phyloP scores from a whole-genome alignment of 1,284 basidiomycete genomes.

The Leccinum subrobustum region DNA sequence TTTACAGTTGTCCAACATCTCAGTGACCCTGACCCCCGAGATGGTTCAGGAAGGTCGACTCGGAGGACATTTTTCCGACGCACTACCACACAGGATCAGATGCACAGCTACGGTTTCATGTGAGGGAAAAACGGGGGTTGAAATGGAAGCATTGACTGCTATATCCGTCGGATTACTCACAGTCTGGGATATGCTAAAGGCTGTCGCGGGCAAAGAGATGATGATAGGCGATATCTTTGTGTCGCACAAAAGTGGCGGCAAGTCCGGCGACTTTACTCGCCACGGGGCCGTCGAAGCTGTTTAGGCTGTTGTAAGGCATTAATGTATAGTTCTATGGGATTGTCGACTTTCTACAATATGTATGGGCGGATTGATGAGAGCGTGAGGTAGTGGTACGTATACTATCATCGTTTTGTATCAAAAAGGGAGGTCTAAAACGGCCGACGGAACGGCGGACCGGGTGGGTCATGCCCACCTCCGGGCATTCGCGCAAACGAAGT shows the following conservation, averaged over 20 bases:
- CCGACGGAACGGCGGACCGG: too few species aligned
- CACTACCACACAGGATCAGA: constrained; percentile 49
- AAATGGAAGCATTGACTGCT: constrained; percentile 92
- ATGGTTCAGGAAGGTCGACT: not conserved
- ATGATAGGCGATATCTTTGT: constrained; percentile 69
- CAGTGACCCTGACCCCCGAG: constrained; percentile 58
- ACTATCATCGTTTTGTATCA: not conserved
- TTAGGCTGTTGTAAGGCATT: not conserved
- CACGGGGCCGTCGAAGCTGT: not conserved
- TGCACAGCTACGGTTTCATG: constrained; percentile 71
- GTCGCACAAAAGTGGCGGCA: constrained; percentile 69
- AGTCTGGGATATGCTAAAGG: constrained; percentile 93
- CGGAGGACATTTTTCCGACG: constrained; percentile 4
- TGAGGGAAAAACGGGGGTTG: constrained; percentile 83
- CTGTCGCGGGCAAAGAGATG: constrained; percentile 85
- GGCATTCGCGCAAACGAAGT: too few species aligned
- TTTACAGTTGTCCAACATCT: constrained; percentile 66
- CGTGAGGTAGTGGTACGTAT: not conserved
- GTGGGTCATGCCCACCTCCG: too few species aligned
- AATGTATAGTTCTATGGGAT: not conserved
- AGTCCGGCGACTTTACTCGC: constrained; percentile 62
- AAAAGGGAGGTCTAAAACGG: too few species aligned
- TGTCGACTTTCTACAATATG: not conserved
- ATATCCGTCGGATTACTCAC: constrained; percentile 79
- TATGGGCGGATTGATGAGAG: not conserved